phyloP scores from a whole-genome alignment of 2,329 filamentous ascomycete genomes.

The Aureobasidium sp. region DNA sequence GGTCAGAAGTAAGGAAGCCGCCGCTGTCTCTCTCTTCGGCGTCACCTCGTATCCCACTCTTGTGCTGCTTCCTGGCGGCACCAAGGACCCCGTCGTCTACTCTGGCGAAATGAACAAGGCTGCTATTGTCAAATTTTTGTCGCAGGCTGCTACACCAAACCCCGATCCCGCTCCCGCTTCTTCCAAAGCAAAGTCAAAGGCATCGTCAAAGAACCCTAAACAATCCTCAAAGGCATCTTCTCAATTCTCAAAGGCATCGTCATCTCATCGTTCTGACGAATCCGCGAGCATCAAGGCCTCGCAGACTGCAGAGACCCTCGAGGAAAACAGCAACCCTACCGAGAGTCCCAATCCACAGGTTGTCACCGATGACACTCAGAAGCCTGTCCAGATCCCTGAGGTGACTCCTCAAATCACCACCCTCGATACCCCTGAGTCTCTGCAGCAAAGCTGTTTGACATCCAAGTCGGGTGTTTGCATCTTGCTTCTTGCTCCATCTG shows the following conservation, averaged over 20 bases:
- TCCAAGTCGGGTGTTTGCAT: conserved; percentile 75
- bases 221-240: conserved; percentile 39
- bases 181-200: conserved; percentile 36
- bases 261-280: conserved; percentile 43
- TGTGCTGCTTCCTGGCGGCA: conserved; percentile 65
- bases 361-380: conserved; percentile 34
- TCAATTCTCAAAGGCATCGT: conserved; percentile 42
- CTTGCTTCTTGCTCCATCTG: conserved; percentile 54
- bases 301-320: conserved; percentile 42
- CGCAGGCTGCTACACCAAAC: conserved; percentile 69
- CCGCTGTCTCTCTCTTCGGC: conserved; percentile 62
- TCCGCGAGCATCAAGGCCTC: conserved; percentile 38
- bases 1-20: conserved; percentile 70
- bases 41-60: conserved; percentile 72
- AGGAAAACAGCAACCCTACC: conserved; percentile 41
- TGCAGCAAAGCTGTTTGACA: conserved; percentile 64
- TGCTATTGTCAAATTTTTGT: conserved; percentile 71
- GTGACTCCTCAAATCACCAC: conserved; percentile 53
- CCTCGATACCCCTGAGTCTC: conserved; percentile 53
- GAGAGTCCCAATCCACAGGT: conserved; percentile 46
- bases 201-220: conserved; percentile 35
- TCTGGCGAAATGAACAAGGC: conserved; percentile 80
- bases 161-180: conserved; percentile 55
- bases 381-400: conserved; percentile 44
- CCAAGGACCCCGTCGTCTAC: conserved; percentile 61